A percentile compares a stretch with the other conserved stretches of the same genome.
Conservation (phyloP, 257 asterid genomes). For the Avicennia marina region DNA sequence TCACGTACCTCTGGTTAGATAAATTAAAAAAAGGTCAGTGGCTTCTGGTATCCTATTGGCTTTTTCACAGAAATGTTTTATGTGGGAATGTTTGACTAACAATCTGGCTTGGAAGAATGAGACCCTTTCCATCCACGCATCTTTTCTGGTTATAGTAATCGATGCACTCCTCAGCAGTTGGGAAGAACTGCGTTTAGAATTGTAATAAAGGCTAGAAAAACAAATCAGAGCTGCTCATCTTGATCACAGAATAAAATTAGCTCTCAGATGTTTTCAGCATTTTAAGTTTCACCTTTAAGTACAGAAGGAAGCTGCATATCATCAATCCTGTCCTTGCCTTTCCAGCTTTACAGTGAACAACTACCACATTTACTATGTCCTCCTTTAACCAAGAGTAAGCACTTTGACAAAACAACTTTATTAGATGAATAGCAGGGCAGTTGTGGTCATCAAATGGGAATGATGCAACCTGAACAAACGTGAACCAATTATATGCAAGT, state of each 20-base stretch:
- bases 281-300: slow-evolving; percentile 66
- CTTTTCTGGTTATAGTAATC: slow-evolving; percentile 83
- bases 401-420: slow-evolving; percentile 85
- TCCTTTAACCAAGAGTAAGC: slow-evolving; percentile 96
- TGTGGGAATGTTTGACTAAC: slow-evolving; percentile 45
- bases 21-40: slow-evolving; percentile 12
- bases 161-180: slow-evolving; percentile 93
- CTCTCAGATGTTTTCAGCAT: slow-evolving; percentile 14
- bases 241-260: slow-evolving; percentile 13
- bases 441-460: slow-evolving; percentile 99
- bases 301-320: slow-evolving; percentile 95
- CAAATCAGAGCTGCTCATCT: slow-evolving; percentile 16
- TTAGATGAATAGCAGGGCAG: slow-evolving; percentile 92
- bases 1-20: slow-evolving; percentile 76
- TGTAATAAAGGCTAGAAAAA: slow-evolving; percentile 21
- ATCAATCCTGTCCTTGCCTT: slow-evolving; percentile 97
- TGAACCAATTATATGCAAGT: too few species aligned
- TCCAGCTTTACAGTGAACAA: slow-evolving; percentile 99
- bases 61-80: slow-evolving; percentile 10
- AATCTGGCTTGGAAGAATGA: slow-evolving; percentile 93
- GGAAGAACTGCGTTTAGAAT: slow-evolving; percentile 67
- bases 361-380: slow-evolving; percentile 91
- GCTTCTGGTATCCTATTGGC: slow-evolving; percentile 12
- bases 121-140: slow-evolving; percentile 94
- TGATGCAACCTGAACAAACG: slow-evolving; percentile 76